Conservation (phyloP, 139 green algal genomes). For the Haematococcus sp. region DNA sequence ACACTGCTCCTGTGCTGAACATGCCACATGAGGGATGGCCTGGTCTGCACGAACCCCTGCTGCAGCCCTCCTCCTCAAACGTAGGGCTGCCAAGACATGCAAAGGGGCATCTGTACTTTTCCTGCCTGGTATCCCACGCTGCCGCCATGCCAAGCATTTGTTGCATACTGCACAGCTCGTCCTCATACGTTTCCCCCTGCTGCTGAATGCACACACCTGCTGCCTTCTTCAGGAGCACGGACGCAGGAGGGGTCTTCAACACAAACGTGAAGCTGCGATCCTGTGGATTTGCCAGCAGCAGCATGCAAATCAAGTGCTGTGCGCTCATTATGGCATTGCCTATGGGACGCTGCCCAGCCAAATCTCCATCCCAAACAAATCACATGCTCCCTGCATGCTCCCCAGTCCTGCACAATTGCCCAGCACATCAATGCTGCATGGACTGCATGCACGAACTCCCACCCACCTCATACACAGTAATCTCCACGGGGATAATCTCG, state of each 20-base stretch:
- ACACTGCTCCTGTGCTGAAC: too few relatives aligned
- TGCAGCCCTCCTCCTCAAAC: too few relatives aligned
- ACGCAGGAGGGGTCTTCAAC: slow-evolving; percentile 96
- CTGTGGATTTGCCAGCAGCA: slow-evolving; percentile 39
- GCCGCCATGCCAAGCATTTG: neutral
- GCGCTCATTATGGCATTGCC: too few relatives aligned
- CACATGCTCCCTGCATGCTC: neutral
- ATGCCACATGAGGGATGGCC: too few relatives aligned
- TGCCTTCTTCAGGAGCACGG: slow-evolving; percentile 93
- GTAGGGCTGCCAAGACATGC: too few relatives aligned
- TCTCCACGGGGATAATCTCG: slow-evolving; percentile 97
- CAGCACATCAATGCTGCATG: neutral
- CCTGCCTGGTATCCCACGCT: too few relatives aligned
- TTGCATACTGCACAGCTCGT: too few relatives aligned
- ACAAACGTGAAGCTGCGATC: slow-evolving; percentile 98
- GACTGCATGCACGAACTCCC: neutral
- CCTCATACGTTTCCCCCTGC: too few relatives aligned
- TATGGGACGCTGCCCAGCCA: neutral
- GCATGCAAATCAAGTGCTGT: neutral
- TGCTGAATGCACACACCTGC: slow-evolving; percentile 61
- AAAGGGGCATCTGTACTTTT: too few relatives aligned
- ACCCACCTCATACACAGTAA: slow-evolving; percentile 96
- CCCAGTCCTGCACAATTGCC: neutral
- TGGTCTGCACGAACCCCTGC: too few relatives aligned
- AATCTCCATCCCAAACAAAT: neutral